Evolutionary conservation across 169 alveolate species (phyloP).

Genomic region (Babesia caballi): DNA sequence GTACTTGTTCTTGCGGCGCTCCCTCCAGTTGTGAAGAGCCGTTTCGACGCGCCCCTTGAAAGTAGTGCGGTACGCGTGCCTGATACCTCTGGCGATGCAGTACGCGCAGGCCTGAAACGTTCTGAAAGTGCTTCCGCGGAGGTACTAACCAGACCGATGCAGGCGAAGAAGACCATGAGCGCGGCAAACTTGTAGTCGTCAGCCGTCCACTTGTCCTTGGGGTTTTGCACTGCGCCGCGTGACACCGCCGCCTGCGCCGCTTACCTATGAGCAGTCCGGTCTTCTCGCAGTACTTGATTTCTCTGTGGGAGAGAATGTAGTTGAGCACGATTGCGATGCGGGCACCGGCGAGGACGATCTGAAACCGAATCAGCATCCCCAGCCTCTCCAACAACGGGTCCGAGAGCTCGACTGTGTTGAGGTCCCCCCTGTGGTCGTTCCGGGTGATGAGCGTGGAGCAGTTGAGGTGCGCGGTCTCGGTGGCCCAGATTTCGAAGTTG

Average conservation of each 20-base stretch:
- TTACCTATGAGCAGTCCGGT: constrained; percentile 50
- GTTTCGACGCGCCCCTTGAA: background rate
- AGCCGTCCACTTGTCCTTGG: constrained; percentile 8
- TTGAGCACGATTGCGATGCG: constrained; percentile 77
- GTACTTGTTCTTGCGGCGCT: constrained; percentile 11
- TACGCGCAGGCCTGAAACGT: background rate
- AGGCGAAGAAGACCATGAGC: background rate
- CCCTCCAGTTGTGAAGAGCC: constrained; percentile 12
- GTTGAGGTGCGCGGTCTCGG: constrained; percentile 68
- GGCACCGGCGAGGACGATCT: constrained; percentile 83
- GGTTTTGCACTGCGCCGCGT: constrained; percentile 15
- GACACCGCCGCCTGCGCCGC: background rate
- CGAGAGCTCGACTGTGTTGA: constrained; percentile 62
- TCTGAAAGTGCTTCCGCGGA: no score
- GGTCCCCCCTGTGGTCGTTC: constrained; percentile 44
- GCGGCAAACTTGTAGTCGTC: constrained; percentile 16
- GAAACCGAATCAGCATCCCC: constrained; percentile 62
- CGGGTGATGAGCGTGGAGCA: constrained; percentile 60
- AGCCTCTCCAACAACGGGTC: constrained; percentile 57
- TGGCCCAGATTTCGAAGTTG: constrained; percentile 78
- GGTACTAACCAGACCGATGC: background rate
- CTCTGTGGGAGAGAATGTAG: constrained; percentile 72
- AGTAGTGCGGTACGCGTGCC: background rate
- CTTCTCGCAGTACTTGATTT: constrained; percentile 52
- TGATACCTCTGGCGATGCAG: background rate